Evolutionary conservation across 176 grass and related monocot genomes (phyloP).

Genomic region (Carex pumila): DNA sequence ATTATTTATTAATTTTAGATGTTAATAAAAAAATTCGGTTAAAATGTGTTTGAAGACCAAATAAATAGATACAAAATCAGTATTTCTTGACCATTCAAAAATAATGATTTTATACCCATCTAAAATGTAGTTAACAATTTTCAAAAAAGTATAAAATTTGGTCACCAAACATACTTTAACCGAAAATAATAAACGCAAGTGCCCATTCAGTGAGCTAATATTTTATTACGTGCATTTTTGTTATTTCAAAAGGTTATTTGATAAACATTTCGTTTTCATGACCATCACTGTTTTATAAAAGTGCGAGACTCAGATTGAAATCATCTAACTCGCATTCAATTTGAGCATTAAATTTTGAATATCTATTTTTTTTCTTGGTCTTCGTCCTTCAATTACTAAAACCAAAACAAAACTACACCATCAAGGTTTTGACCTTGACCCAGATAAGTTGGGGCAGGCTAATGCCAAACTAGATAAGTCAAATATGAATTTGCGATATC

Average conservation of each 20-base stretch:
- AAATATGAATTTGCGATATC: neutral
- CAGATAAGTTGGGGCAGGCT: neutral
- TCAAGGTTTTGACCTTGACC: neutral
- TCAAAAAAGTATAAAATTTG: too few relatives aligned
- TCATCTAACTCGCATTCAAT: too few relatives aligned
- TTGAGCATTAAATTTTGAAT: too few relatives aligned
- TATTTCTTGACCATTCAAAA: too few relatives aligned
- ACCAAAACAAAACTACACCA: neutral
- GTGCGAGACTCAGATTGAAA: too few relatives aligned
- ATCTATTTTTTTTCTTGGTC: neutral
- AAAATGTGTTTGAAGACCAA: too few relatives aligned
- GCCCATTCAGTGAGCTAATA: neutral
- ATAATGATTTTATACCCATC: too few relatives aligned
- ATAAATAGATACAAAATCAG: too few relatives aligned
- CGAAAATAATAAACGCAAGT: neutral
- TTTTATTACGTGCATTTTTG: too few relatives aligned
- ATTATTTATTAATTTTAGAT: too few relatives aligned
- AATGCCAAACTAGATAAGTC: neutral
- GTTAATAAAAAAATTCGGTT: too few relatives aligned
- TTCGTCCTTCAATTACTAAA: neutral
- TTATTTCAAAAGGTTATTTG: neutral
- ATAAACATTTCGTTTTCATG: neutral
- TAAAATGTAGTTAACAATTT: too few relatives aligned
- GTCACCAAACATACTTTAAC: neutral
- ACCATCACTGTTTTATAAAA: neutral